Evolutionary conservation across 1,284 basidiomycete species (phyloP).

Genomic region (Coniferiporia sulphurascens): DNA sequence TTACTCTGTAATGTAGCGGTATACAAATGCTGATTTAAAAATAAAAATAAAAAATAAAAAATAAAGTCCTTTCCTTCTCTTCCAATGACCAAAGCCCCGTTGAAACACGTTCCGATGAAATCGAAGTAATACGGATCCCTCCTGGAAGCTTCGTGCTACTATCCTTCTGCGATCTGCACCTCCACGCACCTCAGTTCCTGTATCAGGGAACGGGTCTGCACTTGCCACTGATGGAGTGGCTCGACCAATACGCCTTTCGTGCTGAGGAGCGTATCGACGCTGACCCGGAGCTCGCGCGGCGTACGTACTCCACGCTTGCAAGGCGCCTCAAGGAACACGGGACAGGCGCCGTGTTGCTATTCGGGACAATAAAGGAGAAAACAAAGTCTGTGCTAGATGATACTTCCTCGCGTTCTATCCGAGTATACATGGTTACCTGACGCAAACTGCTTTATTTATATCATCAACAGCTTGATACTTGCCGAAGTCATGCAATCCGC

Average conservation of each 20-base stretch:
- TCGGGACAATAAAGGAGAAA: slow-evolving; percentile 75
- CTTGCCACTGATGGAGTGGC: slow-evolving; percentile 80
- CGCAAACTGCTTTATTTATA: not conserved
- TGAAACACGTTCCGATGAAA: not conserved
- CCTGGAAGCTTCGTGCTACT: slow-evolving; percentile 65
- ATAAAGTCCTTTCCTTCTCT: slow-evolving; percentile 12
- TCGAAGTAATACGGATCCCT: slow-evolving; percentile 26
- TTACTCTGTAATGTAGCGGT: no score
- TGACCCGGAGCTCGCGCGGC: slow-evolving; percentile 52
- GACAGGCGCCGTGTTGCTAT: slow-evolving; percentile 70
- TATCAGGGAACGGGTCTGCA: slow-evolving; percentile 84
- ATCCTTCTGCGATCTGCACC: slow-evolving; percentile 75
- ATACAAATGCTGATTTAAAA: no score
- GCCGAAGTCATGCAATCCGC: slow-evolving; percentile 63
- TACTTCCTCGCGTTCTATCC: not conserved
- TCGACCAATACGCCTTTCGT: slow-evolving; percentile 71
- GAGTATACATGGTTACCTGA: not conserved
- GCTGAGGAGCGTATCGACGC: slow-evolving; percentile 72
- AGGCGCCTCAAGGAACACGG: slow-evolving; percentile 62
- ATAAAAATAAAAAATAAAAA: no score
- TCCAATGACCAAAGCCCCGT: not conserved
- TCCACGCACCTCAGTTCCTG: slow-evolving; percentile 83
- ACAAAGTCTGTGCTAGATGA: slow-evolving; percentile 56
- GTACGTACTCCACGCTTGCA: slow-evolving; percentile 64
- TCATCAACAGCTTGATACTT: slow-evolving; percentile 56